These are phyloP conservation scores for Lycium ferocissimum DNA, from an alignment of 257 asterid genomes.

Conservation along the genomic window DNA sequence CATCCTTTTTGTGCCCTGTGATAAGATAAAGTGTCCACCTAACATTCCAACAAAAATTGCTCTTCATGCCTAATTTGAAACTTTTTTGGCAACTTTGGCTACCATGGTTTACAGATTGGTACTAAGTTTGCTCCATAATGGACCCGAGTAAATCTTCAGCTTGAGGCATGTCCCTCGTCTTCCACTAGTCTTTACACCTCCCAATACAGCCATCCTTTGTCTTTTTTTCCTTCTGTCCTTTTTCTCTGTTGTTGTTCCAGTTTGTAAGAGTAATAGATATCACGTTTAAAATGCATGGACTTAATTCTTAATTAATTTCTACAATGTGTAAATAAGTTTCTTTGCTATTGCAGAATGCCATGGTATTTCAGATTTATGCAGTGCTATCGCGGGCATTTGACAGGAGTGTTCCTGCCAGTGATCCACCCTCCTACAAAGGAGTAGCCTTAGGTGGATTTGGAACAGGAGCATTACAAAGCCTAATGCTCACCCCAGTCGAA, in stretches of 20 bases:
- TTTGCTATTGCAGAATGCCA: conserved; percentile 64
- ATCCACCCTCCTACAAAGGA: conserved; percentile 73
- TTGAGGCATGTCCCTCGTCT: neutral
- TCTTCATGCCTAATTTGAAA: neutral
- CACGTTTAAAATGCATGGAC: neutral
- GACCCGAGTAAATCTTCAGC: neutral
- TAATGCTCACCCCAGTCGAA: conserved; percentile 78
- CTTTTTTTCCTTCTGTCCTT: too few relatives aligned
- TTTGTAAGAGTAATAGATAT: neutral
- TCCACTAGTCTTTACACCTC: too few relatives aligned
- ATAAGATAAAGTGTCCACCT: too few relatives aligned
- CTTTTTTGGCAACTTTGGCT: neutral
- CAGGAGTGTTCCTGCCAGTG: conserved; percentile 30
- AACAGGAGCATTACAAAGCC: conserved; percentile 75
- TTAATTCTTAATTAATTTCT: neutral
- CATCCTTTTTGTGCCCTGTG: too few relatives aligned
- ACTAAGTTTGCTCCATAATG: neutral
- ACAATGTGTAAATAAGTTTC: conserved; percentile 27
- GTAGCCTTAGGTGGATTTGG: conserved; percentile 72
- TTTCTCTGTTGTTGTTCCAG: neutral
- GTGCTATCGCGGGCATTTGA: conserved; percentile 61
- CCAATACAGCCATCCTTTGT: too few relatives aligned
- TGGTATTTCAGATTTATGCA: conserved; percentile 78
- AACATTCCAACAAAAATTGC: neutral
- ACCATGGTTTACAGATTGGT: neutral